These are phyloP conservation scores for Cyberlindnera samutprakarnensis DNA, from an alignment of 805 yeast species.

Conservation along the genomic window DNA sequence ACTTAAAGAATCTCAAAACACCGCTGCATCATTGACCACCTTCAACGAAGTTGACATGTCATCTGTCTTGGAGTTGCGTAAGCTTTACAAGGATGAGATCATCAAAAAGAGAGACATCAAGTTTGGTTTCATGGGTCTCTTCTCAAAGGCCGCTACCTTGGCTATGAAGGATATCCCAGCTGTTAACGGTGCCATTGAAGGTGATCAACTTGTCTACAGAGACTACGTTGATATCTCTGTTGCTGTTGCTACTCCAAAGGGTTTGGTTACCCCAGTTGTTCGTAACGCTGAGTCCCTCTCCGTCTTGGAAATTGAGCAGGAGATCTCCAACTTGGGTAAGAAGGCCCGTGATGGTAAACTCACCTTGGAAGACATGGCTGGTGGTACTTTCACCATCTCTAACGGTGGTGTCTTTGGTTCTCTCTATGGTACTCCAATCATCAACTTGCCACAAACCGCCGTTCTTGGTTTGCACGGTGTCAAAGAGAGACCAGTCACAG, in stretches of 20 bases:
- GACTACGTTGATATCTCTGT: constrained; percentile 93
- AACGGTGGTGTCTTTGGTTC: constrained; percentile 99
- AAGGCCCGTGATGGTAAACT: constrained; percentile 97
- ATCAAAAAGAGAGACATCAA: constrained; percentile 89
- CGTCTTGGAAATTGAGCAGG: constrained; percentile 84
- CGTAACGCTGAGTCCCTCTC: constrained; percentile 92
- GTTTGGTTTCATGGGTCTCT: constrained; percentile 98
- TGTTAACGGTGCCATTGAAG: constrained; percentile 91
- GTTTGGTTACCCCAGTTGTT: constrained; percentile 95
- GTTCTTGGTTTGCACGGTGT: constrained; percentile 96
- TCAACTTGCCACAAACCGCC: constrained; percentile 97
- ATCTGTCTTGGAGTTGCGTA: constrained; percentile 85
- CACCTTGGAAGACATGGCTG: constrained; percentile 97
- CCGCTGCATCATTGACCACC: constrained; percentile 96
- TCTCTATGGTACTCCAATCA: constrained; percentile 95
- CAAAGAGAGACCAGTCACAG: constrained; percentile 95
- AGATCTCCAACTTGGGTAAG: constrained; percentile 70
- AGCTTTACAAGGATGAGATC: constrained; percentile 93
- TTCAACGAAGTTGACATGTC: constrained; percentile 98
- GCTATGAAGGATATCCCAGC: constrained; percentile 95
- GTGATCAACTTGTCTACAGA: constrained; percentile 89
- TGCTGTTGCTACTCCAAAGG: constrained; percentile 99
- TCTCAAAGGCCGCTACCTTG: constrained; percentile 85
- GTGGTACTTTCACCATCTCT: constrained; percentile 98
- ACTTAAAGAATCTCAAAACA: constrained; percentile 97